A percentile compares a stretch with the other conserved stretches of the same genome.
Evolutionary conservation across 345 rosid genomes (phyloP).

Genomic region (Aquilaria malaccensis): DNA sequence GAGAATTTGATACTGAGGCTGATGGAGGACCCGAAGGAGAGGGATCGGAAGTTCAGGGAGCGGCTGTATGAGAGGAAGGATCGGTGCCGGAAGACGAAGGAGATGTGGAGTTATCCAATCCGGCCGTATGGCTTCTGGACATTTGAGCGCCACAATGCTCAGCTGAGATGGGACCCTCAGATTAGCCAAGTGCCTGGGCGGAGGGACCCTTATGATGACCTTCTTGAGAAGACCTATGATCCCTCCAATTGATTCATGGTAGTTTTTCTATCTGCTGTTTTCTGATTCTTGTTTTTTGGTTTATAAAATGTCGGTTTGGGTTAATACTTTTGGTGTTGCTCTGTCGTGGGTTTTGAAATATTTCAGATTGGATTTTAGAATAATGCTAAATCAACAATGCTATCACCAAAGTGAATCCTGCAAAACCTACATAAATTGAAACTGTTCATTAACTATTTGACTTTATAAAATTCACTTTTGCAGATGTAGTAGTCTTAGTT

Average conservation of each 20-base stretch:
- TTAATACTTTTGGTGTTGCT: too few relatives aligned
- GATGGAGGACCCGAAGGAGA: constrained; percentile 95
- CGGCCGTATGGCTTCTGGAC: constrained; percentile 99
- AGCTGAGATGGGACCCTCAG: constrained; percentile 92
- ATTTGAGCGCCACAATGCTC: constrained; percentile 88
- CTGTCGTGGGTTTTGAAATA: too few relatives aligned
- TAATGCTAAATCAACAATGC: too few relatives aligned
- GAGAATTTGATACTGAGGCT: constrained; percentile 76
- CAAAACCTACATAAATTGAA: too few relatives aligned
- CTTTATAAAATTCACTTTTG: too few relatives aligned
- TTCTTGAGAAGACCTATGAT: constrained; percentile 39
- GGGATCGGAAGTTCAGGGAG: constrained; percentile 79
- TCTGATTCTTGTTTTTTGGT: too few relatives aligned
- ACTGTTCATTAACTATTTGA: too few relatives aligned
- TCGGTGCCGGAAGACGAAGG: constrained; percentile 80
- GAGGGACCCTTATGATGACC: constrained; percentile 94
- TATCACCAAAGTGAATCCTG: too few relatives aligned
- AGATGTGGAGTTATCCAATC: constrained; percentile 93
- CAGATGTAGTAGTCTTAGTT: too few relatives aligned
- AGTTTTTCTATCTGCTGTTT: not conserved
- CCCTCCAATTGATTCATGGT: constrained; percentile 6
- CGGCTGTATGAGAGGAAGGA: constrained; percentile 62
- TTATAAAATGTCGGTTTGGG: too few relatives aligned
- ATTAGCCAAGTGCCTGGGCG: constrained; percentile 94
- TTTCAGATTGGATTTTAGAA: too few relatives aligned